A percentile compares a stretch with the other conserved stretches of the same genome.
Evolutionary conservation across 2,329 filamentous ascomycete genomes (phyloP).

Genomic region (Neofusicoccum kwambonambiense): DNA sequence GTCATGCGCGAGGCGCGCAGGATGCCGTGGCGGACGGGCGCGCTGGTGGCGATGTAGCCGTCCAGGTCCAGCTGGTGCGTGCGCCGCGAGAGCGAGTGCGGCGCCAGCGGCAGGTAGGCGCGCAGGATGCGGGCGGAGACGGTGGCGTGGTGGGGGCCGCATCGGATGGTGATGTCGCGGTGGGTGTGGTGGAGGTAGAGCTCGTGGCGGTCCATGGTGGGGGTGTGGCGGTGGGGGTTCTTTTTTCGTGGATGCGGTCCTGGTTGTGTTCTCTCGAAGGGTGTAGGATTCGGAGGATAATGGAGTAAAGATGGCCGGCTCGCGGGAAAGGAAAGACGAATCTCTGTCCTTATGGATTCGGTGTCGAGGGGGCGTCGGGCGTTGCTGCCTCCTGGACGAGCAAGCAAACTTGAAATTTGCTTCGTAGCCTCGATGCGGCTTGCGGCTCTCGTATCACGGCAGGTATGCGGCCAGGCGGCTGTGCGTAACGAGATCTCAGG

Average conservation of each 20-base stretch:
- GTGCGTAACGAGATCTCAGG: not conserved
- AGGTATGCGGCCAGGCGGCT: not conserved
- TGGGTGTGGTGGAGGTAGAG: conserved; percentile 2
- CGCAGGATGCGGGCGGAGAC: not conserved
- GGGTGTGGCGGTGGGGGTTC: no score
- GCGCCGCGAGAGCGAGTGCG: not conserved
- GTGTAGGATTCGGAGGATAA: no score
- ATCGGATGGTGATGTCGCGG: not conserved
- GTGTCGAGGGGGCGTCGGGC: no score
- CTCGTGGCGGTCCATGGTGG: not conserved
- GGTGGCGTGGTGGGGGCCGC: not conserved
- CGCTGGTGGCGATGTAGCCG: not conserved
- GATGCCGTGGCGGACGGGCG: not conserved
- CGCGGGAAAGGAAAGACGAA: no score
- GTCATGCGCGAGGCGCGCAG: not conserved
- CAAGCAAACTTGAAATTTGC: not conserved
- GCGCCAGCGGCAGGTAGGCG: not conserved
- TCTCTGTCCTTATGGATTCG: no score
- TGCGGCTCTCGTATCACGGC: not conserved
- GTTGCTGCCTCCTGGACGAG: no score
- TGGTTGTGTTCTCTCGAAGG: no score
- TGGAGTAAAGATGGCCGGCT: no score
- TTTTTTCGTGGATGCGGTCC: no score
- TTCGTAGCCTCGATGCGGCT: not conserved
- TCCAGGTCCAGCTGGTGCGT: conserved; percentile 5